Base-by-base conservation (phyloP, 1,139 yeast genomes). In the Geotrichum reessii region DNA sequence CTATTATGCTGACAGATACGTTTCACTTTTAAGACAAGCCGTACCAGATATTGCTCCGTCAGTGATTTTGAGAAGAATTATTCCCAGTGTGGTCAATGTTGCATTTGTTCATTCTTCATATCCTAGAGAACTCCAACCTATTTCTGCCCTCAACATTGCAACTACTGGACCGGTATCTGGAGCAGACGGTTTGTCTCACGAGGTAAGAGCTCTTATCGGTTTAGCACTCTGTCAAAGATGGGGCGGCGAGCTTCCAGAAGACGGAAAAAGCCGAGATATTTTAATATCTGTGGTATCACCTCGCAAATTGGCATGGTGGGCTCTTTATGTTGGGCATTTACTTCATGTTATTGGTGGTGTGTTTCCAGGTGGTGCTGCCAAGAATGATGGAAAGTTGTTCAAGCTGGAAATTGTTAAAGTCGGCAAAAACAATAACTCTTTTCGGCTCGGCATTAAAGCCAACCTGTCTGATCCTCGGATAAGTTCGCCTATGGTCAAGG, bases 261-360 rank as follows among this genome's bases (percentile, higher is more conserved):
- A 61, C 40, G 51, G 53, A 6, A 48, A 61, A 6, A 76, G 76
- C 62, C 78, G 79, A 63, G 74, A 75, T 25, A 68, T 71, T 19
- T 68, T 83, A 57, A 71, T 78, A 24, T 71, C 76, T 3, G 61
- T 71, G 2, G 67, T 73, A 2, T 61, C 59, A 11, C 69, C 70
- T 2, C 66, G 64, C 25, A 59, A 62, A 21, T 65, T 71, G 46
- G 73, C 69, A 7, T 84, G 86, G 81, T 85, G 89, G 89, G 84
- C 87, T 1, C 77, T 80, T 64, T 83, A 82, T 64, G 75, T 82
- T 62, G 90, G 90, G 31, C 80, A 83, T 58, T 76, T 84, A 63
- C 83, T 85, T 86, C 85, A 82, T 69, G 86, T 85, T 50, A 80
- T 85, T 51, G 85, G 89, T 67, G 88, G 88, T 66, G 85, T 85